Conservation (phyloP, 495 filamentous ascomycete species). For the Filosporella fistucella region DNA sequence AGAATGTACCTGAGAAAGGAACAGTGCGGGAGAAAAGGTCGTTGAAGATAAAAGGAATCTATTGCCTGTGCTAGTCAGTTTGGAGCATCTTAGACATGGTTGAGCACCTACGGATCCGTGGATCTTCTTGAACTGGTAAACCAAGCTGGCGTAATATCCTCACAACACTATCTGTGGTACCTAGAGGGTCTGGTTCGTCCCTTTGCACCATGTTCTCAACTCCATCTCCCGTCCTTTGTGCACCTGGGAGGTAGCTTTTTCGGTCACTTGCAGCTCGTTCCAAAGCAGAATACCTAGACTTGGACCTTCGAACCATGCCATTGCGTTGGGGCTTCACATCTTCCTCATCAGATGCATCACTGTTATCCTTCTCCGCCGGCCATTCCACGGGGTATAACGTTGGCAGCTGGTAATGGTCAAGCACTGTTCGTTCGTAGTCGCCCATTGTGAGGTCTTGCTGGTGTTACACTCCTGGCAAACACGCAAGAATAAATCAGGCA, state of each 20-base stretch:
- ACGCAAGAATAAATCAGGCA: no score
- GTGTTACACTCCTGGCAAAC: no score
- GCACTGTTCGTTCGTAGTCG: slow-evolving; percentile 67
- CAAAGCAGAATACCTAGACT: slow-evolving; percentile 79
- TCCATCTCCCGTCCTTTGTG: slow-evolving; percentile 60
- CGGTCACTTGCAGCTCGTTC: slow-evolving; percentile 66
- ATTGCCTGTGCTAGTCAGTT: slow-evolving; percentile 54
- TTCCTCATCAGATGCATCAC: slow-evolving; percentile 65
- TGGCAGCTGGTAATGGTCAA: slow-evolving; percentile 84
- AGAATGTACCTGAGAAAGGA: slow-evolving; percentile 86
- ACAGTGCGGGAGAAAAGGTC: slow-evolving; percentile 87
- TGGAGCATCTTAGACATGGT: not conserved
- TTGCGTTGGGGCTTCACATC: slow-evolving; percentile 25
- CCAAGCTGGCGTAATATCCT: slow-evolving; percentile 69
- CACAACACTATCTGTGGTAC: slow-evolving; percentile 77
- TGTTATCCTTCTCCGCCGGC: slow-evolving; percentile 75
- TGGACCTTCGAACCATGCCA: slow-evolving; percentile 50
- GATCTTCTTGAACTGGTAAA: slow-evolving; percentile 80
- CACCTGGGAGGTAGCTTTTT: slow-evolving; percentile 60
- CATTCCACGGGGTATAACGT: slow-evolving; percentile 78
- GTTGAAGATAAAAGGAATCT: slow-evolving; percentile 93
- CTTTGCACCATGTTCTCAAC: slow-evolving; percentile 74
- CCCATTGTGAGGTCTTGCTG: slow-evolving; percentile 35
- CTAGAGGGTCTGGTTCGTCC: slow-evolving; percentile 90
- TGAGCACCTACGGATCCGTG: slow-evolving; percentile 58